Evolutionary conservation across 306 rosid species (phyloP), one percentile per base, ranked within the genome.

Genomic region (Lithocarpus polystachyus): DNA sequence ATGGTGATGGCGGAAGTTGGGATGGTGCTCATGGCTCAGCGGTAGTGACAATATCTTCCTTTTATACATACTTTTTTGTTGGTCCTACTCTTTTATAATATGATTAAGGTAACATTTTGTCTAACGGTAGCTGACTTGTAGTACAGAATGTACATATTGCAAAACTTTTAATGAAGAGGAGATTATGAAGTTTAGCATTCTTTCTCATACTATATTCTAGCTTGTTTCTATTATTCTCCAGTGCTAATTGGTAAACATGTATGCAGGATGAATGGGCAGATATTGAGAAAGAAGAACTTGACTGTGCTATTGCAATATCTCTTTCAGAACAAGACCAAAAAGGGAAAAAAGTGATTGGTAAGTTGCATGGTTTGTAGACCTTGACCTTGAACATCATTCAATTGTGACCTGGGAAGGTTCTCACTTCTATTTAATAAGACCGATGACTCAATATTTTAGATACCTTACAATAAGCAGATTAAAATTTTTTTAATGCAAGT

Each of bases 231-330:
- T 67, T 33, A 67, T 29, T 67, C 26, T 67, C 20, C 4, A 62
- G 5, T 62, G 37, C 40, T 62, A 62, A 62, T 69, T 67, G 79
- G 72, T 48, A 55, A 79, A 79, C 71, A 77, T 84, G 84, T 59
- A 40, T 86, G 87, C 90, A 94, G 98, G 98, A 84, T 79, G 92
- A 77, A 5, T 80, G 79, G 83, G 73, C 86, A 1, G 91, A 90
- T 65, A 43, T 56, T 19, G 94, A 90, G 79, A 84, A 79, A 87
- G 94, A 88, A 81, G 94, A 92, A 11, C 67, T 90, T 4, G 92
- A 90, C 6, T 45, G 72, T 74, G 98, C 97, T 29, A 87, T 88
- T 73, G 97, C 98, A 71, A 69, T 92, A 17, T 94, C 98, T 56
- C 92, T 94, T 77, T 74, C 89, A 7, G 96, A 89, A 78, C 85